Evolutionary conservation across 495 filamentous ascomycete species (phyloP).

Genomic region (Penicillium bovifimosum): DNA sequence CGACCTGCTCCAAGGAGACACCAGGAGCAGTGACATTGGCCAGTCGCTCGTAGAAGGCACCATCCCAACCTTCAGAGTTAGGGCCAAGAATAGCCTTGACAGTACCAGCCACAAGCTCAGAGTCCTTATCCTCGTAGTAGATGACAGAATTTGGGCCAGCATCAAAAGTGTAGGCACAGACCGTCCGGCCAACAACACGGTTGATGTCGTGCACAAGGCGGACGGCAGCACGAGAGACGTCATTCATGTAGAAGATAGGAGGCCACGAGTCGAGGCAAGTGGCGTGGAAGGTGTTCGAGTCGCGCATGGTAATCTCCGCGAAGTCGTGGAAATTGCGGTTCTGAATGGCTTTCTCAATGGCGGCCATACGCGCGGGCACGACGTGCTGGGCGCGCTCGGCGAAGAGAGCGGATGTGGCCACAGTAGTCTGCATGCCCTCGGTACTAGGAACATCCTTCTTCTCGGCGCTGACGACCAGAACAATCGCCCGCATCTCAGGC

Average conservation of each 20-base stretch:
- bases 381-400: conserved; percentile 60
- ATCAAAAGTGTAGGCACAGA: conserved; percentile 96
- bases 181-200: conserved; percentile 57
- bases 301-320: conserved; percentile 85
- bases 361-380: conserved; percentile 78
- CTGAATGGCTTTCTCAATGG: conserved; percentile 76
- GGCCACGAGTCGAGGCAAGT: conserved; percentile 91
- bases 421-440: conserved; percentile 93
- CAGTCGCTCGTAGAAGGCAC: conserved; percentile 40
- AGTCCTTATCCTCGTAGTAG: conserved; percentile 80
- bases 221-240: conserved; percentile 79
- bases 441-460: conserved; percentile 94
- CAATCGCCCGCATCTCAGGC: conserved; percentile 87
- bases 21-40: conserved; percentile 44
- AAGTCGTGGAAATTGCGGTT: conserved; percentile 80
- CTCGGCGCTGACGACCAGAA: conserved; percentile 82
- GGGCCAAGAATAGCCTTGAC: conserved; percentile 51
- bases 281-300: conserved; percentile 95
- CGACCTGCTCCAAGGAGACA: conserved; percentile 47
- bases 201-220: conserved; percentile 87
- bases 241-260: conserved; percentile 98
- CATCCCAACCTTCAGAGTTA: conserved; percentile 59
- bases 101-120: conserved; percentile 61
- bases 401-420: conserved; percentile 80
- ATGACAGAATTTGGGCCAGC: conserved; percentile 95